Conservation (phyloP, 1,284 basidiomycete species). For the Coniferiporia weirii region DNA sequence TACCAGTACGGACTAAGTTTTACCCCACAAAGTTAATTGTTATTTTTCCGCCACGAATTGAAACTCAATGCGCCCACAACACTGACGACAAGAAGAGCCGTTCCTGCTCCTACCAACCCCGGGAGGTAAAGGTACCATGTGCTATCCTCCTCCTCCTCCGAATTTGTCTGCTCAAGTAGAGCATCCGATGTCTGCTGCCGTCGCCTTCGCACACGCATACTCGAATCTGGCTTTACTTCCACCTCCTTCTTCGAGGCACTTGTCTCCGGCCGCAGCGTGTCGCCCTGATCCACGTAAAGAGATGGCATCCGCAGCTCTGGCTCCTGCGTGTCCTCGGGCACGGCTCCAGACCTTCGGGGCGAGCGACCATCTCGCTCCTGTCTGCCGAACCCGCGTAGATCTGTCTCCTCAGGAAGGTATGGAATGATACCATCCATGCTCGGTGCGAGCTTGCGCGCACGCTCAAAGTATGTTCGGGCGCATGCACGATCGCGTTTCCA, state of each 20-base stretch:
- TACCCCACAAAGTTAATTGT: constrained; percentile 24
- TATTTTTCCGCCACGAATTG: constrained; percentile 69
- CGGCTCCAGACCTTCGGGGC: constrained; percentile 2
- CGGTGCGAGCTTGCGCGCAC: constrained; percentile 53
- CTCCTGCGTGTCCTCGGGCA: constrained; percentile 14
- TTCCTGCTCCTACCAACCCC: constrained; percentile 70
- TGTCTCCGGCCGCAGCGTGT: constrained; percentile 10
- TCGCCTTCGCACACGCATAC: constrained; percentile 35
- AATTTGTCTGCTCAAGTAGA: constrained; percentile 29
- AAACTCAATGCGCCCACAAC: constrained; percentile 69
- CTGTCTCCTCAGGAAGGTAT: constrained; percentile 46
- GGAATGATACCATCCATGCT: constrained; percentile 53
- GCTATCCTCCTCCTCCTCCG: constrained; percentile 51
- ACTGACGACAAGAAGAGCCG: constrained; percentile 70
- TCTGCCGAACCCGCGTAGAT: constrained; percentile 25
- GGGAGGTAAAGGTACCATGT: constrained; percentile 76
- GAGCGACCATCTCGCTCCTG: not conserved
- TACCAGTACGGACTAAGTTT: not conserved
- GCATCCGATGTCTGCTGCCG: constrained; percentile 49
- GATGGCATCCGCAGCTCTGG: constrained; percentile 26
- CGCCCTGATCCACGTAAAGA: constrained; percentile 36
- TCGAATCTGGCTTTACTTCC: constrained; percentile 16
- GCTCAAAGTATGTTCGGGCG: constrained; percentile 64
- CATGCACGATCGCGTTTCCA: constrained; percentile 68
- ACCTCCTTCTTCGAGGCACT: not conserved